Conservation (phyloP, 73 alveolate genomes). For the Paramecium biaurelia region DNA sequence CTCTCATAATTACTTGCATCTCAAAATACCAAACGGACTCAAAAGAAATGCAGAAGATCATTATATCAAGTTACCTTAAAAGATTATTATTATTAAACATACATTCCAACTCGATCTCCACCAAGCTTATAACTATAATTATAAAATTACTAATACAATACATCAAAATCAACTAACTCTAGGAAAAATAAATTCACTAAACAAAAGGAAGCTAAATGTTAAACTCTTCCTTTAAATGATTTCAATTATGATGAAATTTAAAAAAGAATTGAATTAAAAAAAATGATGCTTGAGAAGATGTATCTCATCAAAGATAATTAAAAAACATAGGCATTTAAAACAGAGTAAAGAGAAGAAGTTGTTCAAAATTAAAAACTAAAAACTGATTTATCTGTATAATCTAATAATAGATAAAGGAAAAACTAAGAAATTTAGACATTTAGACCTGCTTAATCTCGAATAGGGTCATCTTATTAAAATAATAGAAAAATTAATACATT, state of each 20-base stretch:
- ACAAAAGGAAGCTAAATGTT: not conserved
- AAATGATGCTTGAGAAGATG: not conserved
- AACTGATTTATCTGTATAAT: not conserved
- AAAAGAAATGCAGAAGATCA: not conserved
- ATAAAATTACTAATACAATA: not conserved
- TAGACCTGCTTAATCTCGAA: not conserved
- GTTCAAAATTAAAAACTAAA: not conserved
- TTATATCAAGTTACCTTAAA: not conserved
- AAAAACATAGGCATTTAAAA: not conserved
- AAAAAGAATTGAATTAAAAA: not conserved
- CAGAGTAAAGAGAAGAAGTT: not conserved
- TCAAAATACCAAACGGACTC: not conserved
- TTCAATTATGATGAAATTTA: not conserved
- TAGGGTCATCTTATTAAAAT: not conserved
- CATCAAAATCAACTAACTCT: not conserved
- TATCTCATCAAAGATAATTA: not conserved
- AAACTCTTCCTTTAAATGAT: not conserved
- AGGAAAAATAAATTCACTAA: not conserved
- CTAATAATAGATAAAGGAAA: not conserved
- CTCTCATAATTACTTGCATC: not conserved
- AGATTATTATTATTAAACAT: not conserved
- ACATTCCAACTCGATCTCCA: constrained; percentile 11
- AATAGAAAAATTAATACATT: not conserved
- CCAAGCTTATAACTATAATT: not conserved
- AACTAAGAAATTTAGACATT: not conserved